Base-by-base conservation (phyloP, 2,329 filamentous ascomycete species). In the Sporothrix protearum region DNA sequence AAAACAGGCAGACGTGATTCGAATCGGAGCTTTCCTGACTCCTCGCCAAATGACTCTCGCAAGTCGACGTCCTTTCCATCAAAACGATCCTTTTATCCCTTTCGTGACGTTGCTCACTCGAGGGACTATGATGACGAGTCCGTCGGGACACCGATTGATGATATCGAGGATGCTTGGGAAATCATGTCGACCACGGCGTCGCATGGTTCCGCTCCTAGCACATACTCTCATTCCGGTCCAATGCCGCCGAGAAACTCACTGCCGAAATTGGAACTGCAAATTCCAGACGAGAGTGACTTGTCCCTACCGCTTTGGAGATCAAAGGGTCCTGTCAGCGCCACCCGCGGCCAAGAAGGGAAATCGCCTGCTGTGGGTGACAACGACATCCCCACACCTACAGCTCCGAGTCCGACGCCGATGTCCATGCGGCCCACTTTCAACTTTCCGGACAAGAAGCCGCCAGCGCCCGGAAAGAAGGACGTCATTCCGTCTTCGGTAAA, bases 371-470 rank as follows among this genome's bases (percentile, higher is more conserved):
- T 5, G 3, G 39, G 8, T 0, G 14, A 2, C 1, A 6, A n/a
- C 1, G 73, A 73, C 0, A 66, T 81, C 2, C 76, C 76, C 0
- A 81, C 79, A 0, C 80, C 80, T 0, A 80, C 80, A 0, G 79
- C 77, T 1, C 79, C 80, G 0, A 81, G 78, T 19, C 78, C 80
- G 2, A 80, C 79, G 0, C 79, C 80, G 0, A 57, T 75, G 28
- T 71, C 77, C 0, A 5, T 77, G 16, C 76, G 80, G 1, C 80
- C 81, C 76, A 75, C 12, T 69, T 81, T 1, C 1, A 14, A 8
- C 45, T 68, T 3, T 19, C 63, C 63, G 7, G 28, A 59, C 4
- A 53, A 28, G 3, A n/a, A 1, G 3, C 80, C 79, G 0, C 77
- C 80, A 0, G 53, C 75, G n/a, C 71, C 77, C 0, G 3, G 2